Evolutionary conservation across 176 grass and related monocot species (phyloP).

Genomic region (Ensete glaucum): DNA sequence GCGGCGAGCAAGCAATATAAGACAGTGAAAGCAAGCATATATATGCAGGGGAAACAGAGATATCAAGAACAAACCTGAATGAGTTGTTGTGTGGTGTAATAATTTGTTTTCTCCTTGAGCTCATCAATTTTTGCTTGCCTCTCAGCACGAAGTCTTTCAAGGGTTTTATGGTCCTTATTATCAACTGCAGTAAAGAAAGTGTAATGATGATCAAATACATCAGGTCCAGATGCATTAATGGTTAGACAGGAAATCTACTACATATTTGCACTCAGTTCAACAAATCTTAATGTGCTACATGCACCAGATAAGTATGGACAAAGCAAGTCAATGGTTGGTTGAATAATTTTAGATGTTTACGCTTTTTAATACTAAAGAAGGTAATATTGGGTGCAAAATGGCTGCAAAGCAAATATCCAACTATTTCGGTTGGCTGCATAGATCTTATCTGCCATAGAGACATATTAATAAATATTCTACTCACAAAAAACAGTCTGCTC

Average conservation of each 20-base stretch:
- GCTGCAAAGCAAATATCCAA: no score
- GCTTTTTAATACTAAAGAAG: not conserved
- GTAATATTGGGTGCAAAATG: no score
- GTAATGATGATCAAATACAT: not conserved
- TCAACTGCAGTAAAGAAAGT: constrained; percentile 9
- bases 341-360: not conserved
- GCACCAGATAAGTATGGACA: not conserved
- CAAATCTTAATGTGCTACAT: not conserved
- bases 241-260: not conserved
- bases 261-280: not conserved
- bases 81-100: constrained; percentile 22
- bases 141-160: constrained; percentile 18
- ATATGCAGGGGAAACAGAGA: not conserved
- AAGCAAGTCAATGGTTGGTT: not conserved
- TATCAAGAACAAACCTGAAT: constrained; percentile 14
- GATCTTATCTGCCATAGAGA: no score
- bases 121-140: constrained; percentile 13
- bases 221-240: not conserved
- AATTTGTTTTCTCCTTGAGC: constrained; percentile 27
- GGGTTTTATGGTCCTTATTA: constrained; percentile 11
- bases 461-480: no score
- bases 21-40: not conserved
- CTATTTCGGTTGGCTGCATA: no score
- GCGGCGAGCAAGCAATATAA: not conserved
- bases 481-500: not conserved